A percentile compares a stretch with the other conserved stretches of the same genome.
Evolutionary conservation across 176 grass and related monocot genomes (phyloP).

Genomic region (Zea mays): DNA sequence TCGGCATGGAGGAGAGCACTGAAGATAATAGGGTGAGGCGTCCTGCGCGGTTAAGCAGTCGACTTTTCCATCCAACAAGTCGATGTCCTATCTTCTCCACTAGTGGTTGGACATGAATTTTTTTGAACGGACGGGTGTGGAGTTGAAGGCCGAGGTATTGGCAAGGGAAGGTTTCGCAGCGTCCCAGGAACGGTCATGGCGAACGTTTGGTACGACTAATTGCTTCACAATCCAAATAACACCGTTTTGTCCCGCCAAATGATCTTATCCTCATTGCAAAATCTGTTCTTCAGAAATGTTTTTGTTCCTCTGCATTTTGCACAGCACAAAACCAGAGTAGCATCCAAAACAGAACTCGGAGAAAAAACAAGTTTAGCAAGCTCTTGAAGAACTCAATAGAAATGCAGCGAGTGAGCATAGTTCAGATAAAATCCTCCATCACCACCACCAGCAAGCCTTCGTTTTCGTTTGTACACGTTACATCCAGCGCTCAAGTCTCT

Average conservation of each 20-base stretch:
- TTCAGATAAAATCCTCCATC: slow-evolving; percentile 1
- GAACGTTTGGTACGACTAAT: background rate
- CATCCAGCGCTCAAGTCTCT: slow-evolving; percentile 20
- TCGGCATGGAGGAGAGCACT: too few species aligned
- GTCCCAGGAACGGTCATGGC: too few species aligned
- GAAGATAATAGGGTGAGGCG: too few species aligned
- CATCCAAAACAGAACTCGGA: background rate
- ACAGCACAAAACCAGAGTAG: background rate
- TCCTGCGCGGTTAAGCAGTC: too few species aligned
- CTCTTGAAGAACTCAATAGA: background rate
- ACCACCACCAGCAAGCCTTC: slow-evolving; percentile 25
- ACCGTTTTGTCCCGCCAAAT: background rate
- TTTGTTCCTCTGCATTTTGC: background rate
- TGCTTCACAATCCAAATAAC: background rate
- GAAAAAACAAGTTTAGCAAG: background rate
- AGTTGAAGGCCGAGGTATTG: too few species aligned
- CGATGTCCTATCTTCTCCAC: too few species aligned
- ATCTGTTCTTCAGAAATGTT: background rate
- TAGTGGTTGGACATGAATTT: too few species aligned
- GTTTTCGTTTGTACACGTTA: slow-evolving; percentile 27
- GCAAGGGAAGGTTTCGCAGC: too few species aligned
- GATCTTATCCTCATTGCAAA: background rate
- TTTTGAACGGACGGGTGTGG: too few species aligned
- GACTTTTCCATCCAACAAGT: too few species aligned
- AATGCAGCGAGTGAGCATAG: slow-evolving; percentile 11